A percentile compares a stretch with the other conserved stretches of the same genome.
phyloP scores from a whole-genome alignment of 1,139 yeast species.

The Scheffersomyces cryptocercus region DNA sequence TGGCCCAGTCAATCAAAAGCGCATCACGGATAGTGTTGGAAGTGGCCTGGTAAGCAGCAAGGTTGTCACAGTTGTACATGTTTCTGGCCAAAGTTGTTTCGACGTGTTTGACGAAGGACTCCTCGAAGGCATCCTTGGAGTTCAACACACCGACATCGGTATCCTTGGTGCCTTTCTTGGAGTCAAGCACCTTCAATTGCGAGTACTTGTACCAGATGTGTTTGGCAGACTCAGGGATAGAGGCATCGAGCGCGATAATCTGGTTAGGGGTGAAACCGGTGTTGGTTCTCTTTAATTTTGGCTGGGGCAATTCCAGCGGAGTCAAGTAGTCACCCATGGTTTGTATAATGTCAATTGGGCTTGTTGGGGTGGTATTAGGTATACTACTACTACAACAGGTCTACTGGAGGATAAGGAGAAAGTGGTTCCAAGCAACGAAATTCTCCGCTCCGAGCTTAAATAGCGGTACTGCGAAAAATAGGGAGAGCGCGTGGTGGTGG shows the following conservation, averaged over 20 bases:
- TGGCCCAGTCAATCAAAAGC: constrained; percentile 85
- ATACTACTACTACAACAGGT: too few relatives aligned
- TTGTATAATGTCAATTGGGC: neutral
- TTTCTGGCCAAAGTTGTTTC: constrained; percentile 90
- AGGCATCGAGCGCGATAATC: constrained; percentile 76
- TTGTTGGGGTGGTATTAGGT: too few relatives aligned
- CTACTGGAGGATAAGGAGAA: too few relatives aligned
- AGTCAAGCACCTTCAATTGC: constrained; percentile 34
- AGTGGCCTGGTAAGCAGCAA: constrained; percentile 92
- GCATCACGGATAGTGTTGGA: constrained; percentile 78
- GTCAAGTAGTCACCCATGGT: constrained; percentile 44
- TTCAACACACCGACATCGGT: constrained; percentile 36
- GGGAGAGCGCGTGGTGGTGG: too few relatives aligned
- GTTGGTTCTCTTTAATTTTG: constrained; percentile 64
- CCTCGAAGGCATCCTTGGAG: constrained; percentile 53
- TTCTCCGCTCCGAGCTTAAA: too few relatives aligned
- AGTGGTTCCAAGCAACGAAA: too few relatives aligned
- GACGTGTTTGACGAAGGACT: constrained; percentile 76
- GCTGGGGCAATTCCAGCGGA: constrained; percentile 44
- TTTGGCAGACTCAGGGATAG: constrained; percentile 78
- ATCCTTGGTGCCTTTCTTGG: constrained; percentile 11
- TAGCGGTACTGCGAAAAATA: too few relatives aligned
- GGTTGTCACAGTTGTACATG: constrained; percentile 84
- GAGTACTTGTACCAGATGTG: constrained; percentile 72
- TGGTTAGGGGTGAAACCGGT: constrained; percentile 93